These are phyloP conservation scores for Nectriaceae sp. DNA, from an alignment of 2,329 filamentous ascomycete genomes.

Conservation along the genomic window DNA sequence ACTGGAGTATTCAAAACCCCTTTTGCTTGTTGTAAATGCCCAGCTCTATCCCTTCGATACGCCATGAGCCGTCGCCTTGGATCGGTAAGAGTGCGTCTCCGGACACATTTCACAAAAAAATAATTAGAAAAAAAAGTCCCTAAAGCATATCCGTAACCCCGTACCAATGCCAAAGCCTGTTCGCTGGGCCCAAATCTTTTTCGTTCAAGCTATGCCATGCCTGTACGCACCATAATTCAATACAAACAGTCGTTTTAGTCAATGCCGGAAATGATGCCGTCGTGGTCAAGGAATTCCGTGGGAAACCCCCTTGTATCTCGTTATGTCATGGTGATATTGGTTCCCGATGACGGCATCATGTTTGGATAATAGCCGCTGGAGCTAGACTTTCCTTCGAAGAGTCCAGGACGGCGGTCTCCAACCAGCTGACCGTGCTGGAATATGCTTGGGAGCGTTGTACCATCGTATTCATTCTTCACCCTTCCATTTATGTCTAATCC, in stretches of 20 bases:
- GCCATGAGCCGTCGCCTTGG: slow-evolving; percentile 1
- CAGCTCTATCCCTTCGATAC: slow-evolving; percentile 8
- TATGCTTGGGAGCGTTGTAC: slow-evolving; percentile 46
- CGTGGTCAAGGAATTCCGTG: neutral
- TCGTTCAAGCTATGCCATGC: no score
- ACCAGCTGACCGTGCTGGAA: slow-evolving; percentile 45
- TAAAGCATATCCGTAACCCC: slow-evolving; percentile 18
- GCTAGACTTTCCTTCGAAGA: slow-evolving; percentile 55
- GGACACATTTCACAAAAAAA: slow-evolving; percentile 22
- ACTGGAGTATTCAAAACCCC: neutral
- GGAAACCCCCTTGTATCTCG: neutral
- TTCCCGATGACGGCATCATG: slow-evolving; percentile 48
- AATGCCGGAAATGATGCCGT: no score
- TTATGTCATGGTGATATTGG: slow-evolving; percentile 43
- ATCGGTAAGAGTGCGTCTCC: slow-evolving; percentile 4
- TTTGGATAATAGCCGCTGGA: slow-evolving; percentile 58
- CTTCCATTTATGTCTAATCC: slow-evolving; percentile 38
- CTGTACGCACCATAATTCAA: no score
- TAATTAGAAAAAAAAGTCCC: slow-evolving; percentile 12
- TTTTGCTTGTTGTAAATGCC: slow-evolving; percentile 9
- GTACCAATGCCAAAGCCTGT: slow-evolving; percentile 16
- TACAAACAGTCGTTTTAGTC: no score
- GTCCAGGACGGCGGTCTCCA: slow-evolving; percentile 40
- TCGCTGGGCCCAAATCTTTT: slow-evolving; percentile 7
- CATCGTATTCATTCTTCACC: slow-evolving; percentile 53